Conservation (phyloP, 805 yeast species). For the Lachancea sp. region DNA sequence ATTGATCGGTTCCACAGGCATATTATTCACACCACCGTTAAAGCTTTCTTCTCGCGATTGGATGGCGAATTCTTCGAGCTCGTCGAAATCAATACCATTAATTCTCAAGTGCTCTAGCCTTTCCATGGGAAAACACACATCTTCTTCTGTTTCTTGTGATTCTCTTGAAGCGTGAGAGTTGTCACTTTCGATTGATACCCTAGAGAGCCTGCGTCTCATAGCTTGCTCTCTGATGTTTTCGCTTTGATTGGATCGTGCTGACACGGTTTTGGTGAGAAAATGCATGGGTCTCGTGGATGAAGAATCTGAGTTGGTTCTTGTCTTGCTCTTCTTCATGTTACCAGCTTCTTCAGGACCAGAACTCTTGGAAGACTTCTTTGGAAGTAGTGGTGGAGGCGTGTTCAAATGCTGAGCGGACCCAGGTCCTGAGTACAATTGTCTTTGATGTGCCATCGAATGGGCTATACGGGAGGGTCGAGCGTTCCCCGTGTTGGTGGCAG, state of each 20-base stretch:
- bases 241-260: conserved; percentile 14
- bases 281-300: conserved; percentile 9
- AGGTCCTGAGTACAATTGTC: conserved; percentile 33
- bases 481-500: conserved; percentile 6
- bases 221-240: conserved; percentile 34
- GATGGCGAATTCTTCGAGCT: conserved; percentile 65
- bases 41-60: conserved; percentile 6
- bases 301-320: conserved; percentile 10
- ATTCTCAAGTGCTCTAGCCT: conserved; percentile 51
- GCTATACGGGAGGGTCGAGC: conserved; percentile 24
- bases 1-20: conserved; percentile 4
- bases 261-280: conserved; percentile 8
- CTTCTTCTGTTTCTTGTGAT: conserved; percentile 91
- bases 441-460: conserved; percentile 40
- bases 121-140: conserved; percentile 92
- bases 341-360: conserved; percentile 17
- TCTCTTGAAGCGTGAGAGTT: conserved; percentile 70
- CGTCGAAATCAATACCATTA: conserved; percentile 86
- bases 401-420: conserved; percentile 15
- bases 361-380: conserved; percentile 16
- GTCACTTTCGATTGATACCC: conserved; percentile 48
- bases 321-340: conserved; percentile 6
- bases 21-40: conserved; percentile 14
- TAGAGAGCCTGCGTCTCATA: conserved; percentile 30
- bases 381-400: conserved; percentile 12